A percentile compares a stretch with the other conserved stretches of the same genome.
phyloP scores from a whole-genome alignment of 2,329 filamentous ascomycete genomes.

The Neocucurbitaria cava region DNA sequence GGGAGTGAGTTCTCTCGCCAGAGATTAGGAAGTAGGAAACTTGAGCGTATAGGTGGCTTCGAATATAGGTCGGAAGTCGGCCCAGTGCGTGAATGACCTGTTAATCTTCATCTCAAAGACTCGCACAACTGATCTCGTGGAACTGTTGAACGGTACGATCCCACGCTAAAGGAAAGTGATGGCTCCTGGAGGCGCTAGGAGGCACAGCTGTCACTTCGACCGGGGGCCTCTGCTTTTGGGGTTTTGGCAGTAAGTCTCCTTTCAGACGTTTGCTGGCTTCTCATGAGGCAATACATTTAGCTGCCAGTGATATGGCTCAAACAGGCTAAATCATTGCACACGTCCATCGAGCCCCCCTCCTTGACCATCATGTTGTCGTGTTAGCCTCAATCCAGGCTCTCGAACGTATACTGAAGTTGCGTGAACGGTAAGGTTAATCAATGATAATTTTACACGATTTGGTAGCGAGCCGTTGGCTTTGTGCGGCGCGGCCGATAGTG shows the following conservation, averaged over 20 bases:
- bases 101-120: slow-evolving; percentile 21
- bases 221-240: slow-evolving; percentile 6
- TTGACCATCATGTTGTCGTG: not conserved
- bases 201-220: slow-evolving; percentile 1
- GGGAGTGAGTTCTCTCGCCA: not conserved
- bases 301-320: not conserved
- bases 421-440: slow-evolving; percentile 3
- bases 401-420: not conserved
- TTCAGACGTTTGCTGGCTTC: slow-evolving; percentile 1
- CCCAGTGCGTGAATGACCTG: slow-evolving; percentile 7
- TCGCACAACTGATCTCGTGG: slow-evolving; percentile 42
- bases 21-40: not conserved
- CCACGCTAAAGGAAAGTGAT: slow-evolving; percentile 24
- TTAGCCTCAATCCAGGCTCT: not conserved
- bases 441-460: slow-evolving; percentile 4
- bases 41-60: slow-evolving; percentile 6
- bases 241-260: slow-evolving; percentile 1
- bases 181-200: slow-evolving; percentile 13
- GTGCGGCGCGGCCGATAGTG: slow-evolving; percentile 43
- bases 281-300: not conserved
- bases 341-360: not conserved
- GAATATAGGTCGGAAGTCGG: slow-evolving; percentile 9
- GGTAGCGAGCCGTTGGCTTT: slow-evolving; percentile 43
- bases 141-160: slow-evolving; percentile 35
- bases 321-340: not conserved